phyloP scores from a whole-genome alignment of 768 basidiomycete species.

The Amanita fuliginea region DNA sequence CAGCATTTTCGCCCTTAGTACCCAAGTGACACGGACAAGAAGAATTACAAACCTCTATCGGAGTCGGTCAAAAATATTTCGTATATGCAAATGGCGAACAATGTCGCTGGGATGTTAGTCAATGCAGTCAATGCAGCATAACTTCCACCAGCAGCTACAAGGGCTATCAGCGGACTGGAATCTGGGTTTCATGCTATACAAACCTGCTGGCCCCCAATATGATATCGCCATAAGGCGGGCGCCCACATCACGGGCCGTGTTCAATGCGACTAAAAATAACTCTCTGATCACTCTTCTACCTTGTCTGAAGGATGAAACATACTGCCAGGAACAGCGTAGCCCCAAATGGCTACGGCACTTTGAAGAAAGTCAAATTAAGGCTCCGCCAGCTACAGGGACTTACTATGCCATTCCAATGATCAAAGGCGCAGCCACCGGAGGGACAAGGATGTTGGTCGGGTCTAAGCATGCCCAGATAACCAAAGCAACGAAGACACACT shows the following conservation, averaged over 20 bases:
- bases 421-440: constrained; percentile 41
- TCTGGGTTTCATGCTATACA: background rate
- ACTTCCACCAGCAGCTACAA: constrained; percentile 33
- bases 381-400: constrained; percentile 11
- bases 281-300: too few species aligned
- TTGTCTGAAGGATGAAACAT: constrained; percentile 9
- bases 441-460: constrained; percentile 46
- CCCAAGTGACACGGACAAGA: background rate
- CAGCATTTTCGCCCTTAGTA: background rate
- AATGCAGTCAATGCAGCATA: constrained; percentile 58
- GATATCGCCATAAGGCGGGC: constrained; percentile 50
- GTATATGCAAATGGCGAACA: constrained; percentile 43
- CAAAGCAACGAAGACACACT: constrained; percentile 35
- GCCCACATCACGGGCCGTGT: constrained; percentile 60
- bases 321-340: constrained; percentile 42
- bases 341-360: constrained; percentile 51
- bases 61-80: constrained; percentile 49
- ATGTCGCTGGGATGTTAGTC: constrained; percentile 54
- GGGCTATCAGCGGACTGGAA: constrained; percentile 1
- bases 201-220: constrained; percentile 43
- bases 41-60: constrained; percentile 32
- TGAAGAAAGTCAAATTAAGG: background rate
- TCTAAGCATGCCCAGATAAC: constrained; percentile 43
- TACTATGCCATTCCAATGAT: constrained; percentile 51
- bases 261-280: constrained; percentile 38